A percentile compares a stretch with the other conserved stretches of the same genome.
These are phyloP conservation scores for Ascoidea rubescens DNA, from an alignment of 805 yeast species.

Conservation along the genomic window DNA sequence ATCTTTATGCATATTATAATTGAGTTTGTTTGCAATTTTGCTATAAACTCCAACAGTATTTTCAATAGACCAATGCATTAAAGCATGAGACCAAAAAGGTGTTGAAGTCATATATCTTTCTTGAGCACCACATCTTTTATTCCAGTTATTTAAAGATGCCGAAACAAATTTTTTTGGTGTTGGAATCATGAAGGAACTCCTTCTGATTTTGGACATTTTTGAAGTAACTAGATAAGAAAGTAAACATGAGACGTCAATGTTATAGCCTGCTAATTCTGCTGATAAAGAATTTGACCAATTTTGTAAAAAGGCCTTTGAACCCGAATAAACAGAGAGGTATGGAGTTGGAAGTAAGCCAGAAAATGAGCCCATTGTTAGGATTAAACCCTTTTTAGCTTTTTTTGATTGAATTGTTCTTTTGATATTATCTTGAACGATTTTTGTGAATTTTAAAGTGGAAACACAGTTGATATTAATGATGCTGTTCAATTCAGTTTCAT, in stretches of 20 bases:
- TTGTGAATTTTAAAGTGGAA: conserved; percentile 76
- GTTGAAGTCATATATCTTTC: conserved; percentile 77
- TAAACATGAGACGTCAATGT: conserved; percentile 76
- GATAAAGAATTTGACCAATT: conserved; percentile 85
- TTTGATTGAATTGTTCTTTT: conserved; percentile 31
- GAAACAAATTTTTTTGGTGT: conserved; percentile 67
- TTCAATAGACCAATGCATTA: conserved; percentile 74
- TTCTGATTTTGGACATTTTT: conserved; percentile 87
- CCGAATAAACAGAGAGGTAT: conserved; percentile 82
- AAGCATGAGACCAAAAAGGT: conserved; percentile 89
- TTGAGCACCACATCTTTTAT: conserved; percentile 86
- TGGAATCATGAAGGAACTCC: conserved; percentile 65
- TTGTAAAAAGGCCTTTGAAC: conserved; percentile 91
- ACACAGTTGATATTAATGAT: conserved; percentile 78
- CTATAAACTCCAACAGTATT: conserved; percentile 75
- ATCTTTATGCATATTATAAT: conserved; percentile 62
- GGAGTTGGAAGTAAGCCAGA: conserved; percentile 94
- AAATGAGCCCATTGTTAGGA: conserved; percentile 92
- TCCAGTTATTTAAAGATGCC: conserved; percentile 54
- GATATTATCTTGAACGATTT: conserved; percentile 63
- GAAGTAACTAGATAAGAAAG: conserved; percentile 86
- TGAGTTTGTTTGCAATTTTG: conserved; percentile 50
- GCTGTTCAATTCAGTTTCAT: conserved; percentile 54
- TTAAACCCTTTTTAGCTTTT: conserved; percentile 44
- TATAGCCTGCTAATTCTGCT: conserved; percentile 56